Evolutionary conservation across 345 rosid genomes (phyloP).

Genomic region (Lagerstroemia speciosa): DNA sequence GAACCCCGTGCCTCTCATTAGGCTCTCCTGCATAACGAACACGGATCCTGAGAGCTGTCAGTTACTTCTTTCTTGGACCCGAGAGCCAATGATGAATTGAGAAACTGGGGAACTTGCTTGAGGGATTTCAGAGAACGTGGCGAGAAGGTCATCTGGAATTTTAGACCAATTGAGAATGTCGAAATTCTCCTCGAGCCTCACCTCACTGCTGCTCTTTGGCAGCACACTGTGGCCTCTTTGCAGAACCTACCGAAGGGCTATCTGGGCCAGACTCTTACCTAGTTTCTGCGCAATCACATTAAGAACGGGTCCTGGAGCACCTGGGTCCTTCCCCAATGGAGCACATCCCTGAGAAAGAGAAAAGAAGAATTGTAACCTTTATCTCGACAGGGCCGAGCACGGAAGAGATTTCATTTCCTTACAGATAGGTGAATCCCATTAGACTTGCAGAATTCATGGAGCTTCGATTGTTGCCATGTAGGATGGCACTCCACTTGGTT

Average conservation of each 20-base stretch:
- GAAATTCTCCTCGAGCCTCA: slow-evolving; percentile 59
- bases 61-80: neutral
- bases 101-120: slow-evolving; percentile 35
- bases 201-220: slow-evolving; percentile 65
- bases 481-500: slow-evolving; percentile 87
- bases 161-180: slow-evolving; percentile 63
- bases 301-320: slow-evolving; percentile 43
- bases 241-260: slow-evolving; percentile 76
- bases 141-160: slow-evolving; percentile 56
- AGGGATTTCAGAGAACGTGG: slow-evolving; percentile 34
- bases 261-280: slow-evolving; percentile 74
- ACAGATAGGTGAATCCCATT: slow-evolving; percentile 73
- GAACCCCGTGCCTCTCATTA: slow-evolving; percentile 17
- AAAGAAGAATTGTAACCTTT: slow-evolving; percentile 13
- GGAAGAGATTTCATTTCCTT: slow-evolving; percentile 25
- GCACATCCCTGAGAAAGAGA: slow-evolving; percentile 52
- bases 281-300: slow-evolving; percentile 44
- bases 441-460: slow-evolving; percentile 56
- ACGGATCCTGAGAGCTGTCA: too few relatives aligned
- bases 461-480: slow-evolving; percentile 59
- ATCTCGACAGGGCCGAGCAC: neutral
- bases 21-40: slow-evolving; percentile 34
- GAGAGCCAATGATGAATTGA: neutral
- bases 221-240: slow-evolving; percentile 78
- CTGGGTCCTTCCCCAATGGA: slow-evolving; percentile 63